Percentiles rank a stretch among this genome's conserved stretches.
phyloP scores from a whole-genome alignment of 1,284 basidiomycete species.

The Rhodofomes roseus region DNA sequence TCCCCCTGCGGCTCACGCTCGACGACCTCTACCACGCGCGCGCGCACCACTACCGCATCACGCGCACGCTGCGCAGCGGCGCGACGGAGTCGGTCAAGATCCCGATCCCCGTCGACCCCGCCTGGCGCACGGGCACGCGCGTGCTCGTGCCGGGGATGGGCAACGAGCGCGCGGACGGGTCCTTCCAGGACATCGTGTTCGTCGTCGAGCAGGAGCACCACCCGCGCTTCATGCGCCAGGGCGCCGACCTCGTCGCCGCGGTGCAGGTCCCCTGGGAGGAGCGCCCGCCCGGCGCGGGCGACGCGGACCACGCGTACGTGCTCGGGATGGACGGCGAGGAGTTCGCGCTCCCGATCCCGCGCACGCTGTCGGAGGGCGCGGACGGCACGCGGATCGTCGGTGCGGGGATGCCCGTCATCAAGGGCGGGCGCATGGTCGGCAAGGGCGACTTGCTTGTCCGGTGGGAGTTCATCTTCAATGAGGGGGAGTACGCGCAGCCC shows the following conservation, averaged over 20 bases:
- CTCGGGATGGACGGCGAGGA: conserved; percentile 70
- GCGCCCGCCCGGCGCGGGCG: conserved; percentile 38
- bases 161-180: conserved; percentile 70
- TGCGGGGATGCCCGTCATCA: conserved; percentile 81
- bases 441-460: conserved; percentile 78
- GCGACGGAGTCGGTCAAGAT: conserved; percentile 71
- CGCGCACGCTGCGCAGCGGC: conserved; percentile 51
- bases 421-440: conserved; percentile 54
- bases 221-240: conserved; percentile 62
- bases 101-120: conserved; percentile 72
- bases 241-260: conserved; percentile 69
- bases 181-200: conserved; percentile 76
- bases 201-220: conserved; percentile 76
- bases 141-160: conserved; percentile 75
- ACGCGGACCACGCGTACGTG: conserved; percentile 50
- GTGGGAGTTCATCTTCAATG: conserved; percentile 33
- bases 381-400: conserved; percentile 64
- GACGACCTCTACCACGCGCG: conserved; percentile 86
- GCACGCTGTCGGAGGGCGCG: conserved; percentile 59
- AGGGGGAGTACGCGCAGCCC: conserved; percentile 21
- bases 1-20: conserved; percentile 73
- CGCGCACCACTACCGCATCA: conserved; percentile 78
- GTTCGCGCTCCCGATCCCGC: conserved; percentile 59
- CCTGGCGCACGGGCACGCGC: conserved; percentile 70
- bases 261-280: conserved; percentile 72